Conservation (phyloP, 2,329 filamentous ascomycete species). For the Xylaria sp. region DNA sequence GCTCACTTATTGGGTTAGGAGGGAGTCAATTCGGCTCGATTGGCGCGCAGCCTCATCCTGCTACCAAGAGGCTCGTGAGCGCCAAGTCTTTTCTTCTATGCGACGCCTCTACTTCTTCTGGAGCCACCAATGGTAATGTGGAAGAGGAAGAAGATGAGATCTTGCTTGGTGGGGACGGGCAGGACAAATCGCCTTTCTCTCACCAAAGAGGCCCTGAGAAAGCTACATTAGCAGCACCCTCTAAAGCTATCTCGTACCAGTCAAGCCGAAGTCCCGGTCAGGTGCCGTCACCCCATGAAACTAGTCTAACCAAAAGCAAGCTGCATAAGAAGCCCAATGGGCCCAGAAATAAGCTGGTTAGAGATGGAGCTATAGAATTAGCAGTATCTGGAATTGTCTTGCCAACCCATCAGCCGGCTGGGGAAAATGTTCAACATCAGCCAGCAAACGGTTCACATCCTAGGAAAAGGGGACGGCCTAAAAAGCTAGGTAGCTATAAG, state of each 20-base stretch:
- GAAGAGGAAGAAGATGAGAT: conserved; percentile 38
- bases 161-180: conserved; percentile 27
- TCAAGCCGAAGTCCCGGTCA: background rate
- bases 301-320: background rate
- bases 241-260: background rate
- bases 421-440: background rate
- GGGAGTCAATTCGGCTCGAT: conserved; percentile 13
- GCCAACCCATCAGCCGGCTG: background rate
- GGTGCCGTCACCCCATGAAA: background rate
- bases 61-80: conserved; percentile 23
- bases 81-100: conserved; percentile 28
- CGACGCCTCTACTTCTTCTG: conserved; percentile 4
- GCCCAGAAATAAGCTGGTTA: background rate
- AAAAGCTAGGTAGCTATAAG: background rate
- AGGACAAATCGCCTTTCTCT: background rate
- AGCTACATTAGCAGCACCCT: background rate
- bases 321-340: background rate
- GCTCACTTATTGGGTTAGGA: conserved; percentile 14
- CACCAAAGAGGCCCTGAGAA: conserved; percentile 9
- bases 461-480: conserved; percentile 13
- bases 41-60: conserved; percentile 7
- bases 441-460: background rate
- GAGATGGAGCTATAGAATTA: background rate
- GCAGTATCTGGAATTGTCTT: background rate
- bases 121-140: conserved; percentile 18